A percentile compares a stretch with the other conserved stretches of the same genome.
Conservation (phyloP, 139 green algal genomes). For the Choricystis sp. region DNA sequence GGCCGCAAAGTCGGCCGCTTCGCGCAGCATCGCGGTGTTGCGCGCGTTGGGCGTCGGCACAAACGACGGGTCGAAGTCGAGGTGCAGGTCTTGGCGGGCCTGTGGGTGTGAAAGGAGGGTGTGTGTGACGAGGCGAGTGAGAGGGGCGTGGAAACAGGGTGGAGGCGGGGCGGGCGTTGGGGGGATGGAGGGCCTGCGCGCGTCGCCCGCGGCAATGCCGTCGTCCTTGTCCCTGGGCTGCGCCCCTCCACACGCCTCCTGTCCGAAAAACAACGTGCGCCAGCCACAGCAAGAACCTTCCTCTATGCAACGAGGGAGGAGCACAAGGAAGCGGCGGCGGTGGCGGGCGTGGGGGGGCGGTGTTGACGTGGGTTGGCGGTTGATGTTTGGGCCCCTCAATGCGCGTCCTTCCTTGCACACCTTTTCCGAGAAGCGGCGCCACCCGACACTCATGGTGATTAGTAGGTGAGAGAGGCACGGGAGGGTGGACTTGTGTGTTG, state of each 20-base stretch:
- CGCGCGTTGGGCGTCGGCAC: slow-evolving; percentile 50
- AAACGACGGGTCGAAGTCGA: slow-evolving; percentile 39
- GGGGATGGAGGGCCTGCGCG: no score
- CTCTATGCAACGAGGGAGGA: not conserved
- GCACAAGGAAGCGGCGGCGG: not conserved
- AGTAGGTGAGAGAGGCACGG: slow-evolving; percentile 1
- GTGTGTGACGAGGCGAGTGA: not conserved
- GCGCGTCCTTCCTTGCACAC: no score
- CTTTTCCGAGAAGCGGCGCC: slow-evolving; percentile 24
- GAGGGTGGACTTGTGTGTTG: not conserved
- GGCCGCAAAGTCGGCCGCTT: slow-evolving; percentile 56
- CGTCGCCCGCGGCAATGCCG: no score
- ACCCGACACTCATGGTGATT: slow-evolving; percentile 24
- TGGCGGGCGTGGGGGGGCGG: not conserved
- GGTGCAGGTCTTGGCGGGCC: slow-evolving; percentile 40
- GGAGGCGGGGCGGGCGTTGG: no score
- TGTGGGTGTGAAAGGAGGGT: slow-evolving; percentile 6
- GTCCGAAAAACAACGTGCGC: no score
- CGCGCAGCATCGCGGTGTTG: slow-evolving; percentile 69
- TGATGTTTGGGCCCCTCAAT: no score
- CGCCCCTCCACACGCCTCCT: no score
- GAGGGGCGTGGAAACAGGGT: not conserved
- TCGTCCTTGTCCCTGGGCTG: no score
- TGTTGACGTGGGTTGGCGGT: no score
- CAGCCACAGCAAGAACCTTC: not conserved